A percentile compares a stretch with the other conserved stretches of the same genome.
Conservation (phyloP, 441 rosid genomes). For the Pelargonium citronellum region DNA sequence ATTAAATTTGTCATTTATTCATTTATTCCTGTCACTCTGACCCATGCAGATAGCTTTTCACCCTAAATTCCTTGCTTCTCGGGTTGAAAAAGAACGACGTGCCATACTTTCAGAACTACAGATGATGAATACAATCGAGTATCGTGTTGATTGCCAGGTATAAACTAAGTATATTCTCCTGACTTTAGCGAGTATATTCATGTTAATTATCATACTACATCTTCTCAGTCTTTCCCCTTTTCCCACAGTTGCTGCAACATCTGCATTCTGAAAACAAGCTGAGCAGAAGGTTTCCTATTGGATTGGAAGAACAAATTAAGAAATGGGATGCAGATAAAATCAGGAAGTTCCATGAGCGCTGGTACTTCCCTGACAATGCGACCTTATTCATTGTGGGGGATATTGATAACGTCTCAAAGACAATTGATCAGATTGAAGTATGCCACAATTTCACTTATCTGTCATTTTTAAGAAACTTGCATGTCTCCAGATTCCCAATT, state of each 20-base stretch:
- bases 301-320: constrained; percentile 96
- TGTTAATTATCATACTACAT: neutral
- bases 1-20: constrained; percentile 6
- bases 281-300: constrained; percentile 96
- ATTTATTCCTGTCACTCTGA: constrained; percentile 17
- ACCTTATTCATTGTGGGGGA: constrained; percentile 95
- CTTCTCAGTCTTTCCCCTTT: constrained; percentile 24
- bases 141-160: constrained; percentile 99
- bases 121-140: constrained; percentile 99
- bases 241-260: constrained; percentile 75
- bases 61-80: constrained; percentile 87
- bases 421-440: constrained; percentile 77
- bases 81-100: constrained; percentile 96
- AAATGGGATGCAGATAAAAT: constrained; percentile 99
- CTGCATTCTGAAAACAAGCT: constrained; percentile 98
- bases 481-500: constrained; percentile 11
- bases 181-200: constrained; percentile 21
- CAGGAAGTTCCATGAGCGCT: constrained; percentile 94
- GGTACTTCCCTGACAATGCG: constrained; percentile 99
- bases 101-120: constrained; percentile 99
- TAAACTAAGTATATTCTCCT: constrained; percentile 15
- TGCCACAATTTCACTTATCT: constrained; percentile 21
- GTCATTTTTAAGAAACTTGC: constrained; percentile 5
- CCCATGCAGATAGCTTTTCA: constrained; percentile 81
- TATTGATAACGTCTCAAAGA: constrained; percentile 63